Evolutionary conservation across 1,139 yeast genomes (phyloP).

Genomic region (Hyphopichia buzzinii): DNA sequence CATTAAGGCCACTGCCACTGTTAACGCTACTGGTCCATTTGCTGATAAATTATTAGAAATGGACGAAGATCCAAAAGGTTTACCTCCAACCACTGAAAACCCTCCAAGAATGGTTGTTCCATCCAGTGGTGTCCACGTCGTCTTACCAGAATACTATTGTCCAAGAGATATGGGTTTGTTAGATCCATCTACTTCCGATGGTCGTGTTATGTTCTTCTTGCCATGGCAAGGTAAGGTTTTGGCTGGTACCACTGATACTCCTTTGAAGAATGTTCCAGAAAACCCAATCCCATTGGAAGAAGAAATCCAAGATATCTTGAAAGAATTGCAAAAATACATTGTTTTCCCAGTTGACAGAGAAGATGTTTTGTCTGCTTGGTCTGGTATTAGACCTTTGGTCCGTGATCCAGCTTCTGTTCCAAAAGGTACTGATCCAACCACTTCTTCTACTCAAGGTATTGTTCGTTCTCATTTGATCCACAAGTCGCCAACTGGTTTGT

Average conservation of each 20-base stretch:
- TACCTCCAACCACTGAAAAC: conserved; percentile 51
- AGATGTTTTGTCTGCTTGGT: conserved; percentile 94
- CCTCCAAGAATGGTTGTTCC: conserved; percentile 85
- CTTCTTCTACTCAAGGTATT: conserved; percentile 69
- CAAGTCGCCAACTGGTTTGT: conserved; percentile 67
- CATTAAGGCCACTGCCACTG: conserved; percentile 69
- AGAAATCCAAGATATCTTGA: conserved; percentile 84
- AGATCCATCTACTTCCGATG: conserved; percentile 91
- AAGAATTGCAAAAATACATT: conserved; percentile 85
- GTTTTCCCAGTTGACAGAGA: conserved; percentile 86
- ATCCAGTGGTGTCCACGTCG: conserved; percentile 89
- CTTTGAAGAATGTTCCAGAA: conserved; percentile 70
- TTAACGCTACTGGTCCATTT: conserved; percentile 95
- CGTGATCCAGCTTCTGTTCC: conserved; percentile 73
- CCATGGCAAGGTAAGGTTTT: conserved; percentile 98
- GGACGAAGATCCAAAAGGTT: conserved; percentile 72
- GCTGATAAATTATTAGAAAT: conserved; percentile 82
- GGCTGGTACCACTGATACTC: conserved; percentile 95
- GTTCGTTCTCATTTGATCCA: conserved; percentile 88
- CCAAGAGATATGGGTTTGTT: conserved; percentile 85
- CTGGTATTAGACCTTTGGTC: conserved; percentile 93
- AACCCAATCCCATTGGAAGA: conserved; percentile 87
- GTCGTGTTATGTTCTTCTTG: conserved; percentile 93
- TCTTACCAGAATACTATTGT: conserved; percentile 89
- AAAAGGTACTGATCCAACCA: conserved; percentile 40